phyloP scores from a whole-genome alignment of 108 stramenopile species.

The Conticribra guillardii region DNA sequence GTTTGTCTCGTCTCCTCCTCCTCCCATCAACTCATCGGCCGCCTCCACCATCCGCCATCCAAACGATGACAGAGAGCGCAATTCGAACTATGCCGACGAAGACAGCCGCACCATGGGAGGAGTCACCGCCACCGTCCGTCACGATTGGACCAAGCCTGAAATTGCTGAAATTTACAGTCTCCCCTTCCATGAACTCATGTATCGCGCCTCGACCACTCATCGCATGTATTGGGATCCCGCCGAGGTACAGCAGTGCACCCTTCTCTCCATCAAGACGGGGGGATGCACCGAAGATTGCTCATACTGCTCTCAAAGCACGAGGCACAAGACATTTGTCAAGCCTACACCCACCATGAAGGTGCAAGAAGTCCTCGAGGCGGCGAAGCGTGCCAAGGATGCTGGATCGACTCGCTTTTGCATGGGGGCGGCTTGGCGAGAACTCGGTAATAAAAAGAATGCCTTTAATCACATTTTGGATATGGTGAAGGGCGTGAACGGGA shows the following conservation, averaged over 20 bases:
- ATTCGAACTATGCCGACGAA: conserved; percentile 74
- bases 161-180: conserved; percentile 89
- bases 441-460: conserved; percentile 98
- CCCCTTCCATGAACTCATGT: conserved; percentile 97
- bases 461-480: conserved; percentile 96
- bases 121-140: conserved; percentile 75
- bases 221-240: conserved; percentile 97
- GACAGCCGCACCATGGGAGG: conserved; percentile 72
- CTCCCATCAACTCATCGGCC: conserved; percentile 4
- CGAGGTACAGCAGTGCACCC: conserved; percentile 97
- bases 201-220: conserved; percentile 92
- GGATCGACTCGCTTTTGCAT: conserved; percentile 98
- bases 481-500: conserved; percentile 91
- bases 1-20: conserved; percentile 20
- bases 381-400: conserved; percentile 93
- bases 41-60: conserved; percentile 44
- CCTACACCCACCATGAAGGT: conserved; percentile 98
- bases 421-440: conserved; percentile 98
- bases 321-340: conserved; percentile 98
- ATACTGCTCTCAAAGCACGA: conserved; percentile 95
- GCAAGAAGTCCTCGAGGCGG: conserved; percentile 95
- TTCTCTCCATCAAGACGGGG: conserved; percentile 97
- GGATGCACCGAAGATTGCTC: conserved; percentile 98
- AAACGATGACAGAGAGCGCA: conserved; percentile 78
- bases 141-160: conserved; percentile 94